A percentile compares a stretch with the other conserved stretches of the same genome.
These are phyloP conservation scores for Candolleomyces aberdarensis DNA, from an alignment of 768 basidiomycete species.

Conservation along the genomic window DNA sequence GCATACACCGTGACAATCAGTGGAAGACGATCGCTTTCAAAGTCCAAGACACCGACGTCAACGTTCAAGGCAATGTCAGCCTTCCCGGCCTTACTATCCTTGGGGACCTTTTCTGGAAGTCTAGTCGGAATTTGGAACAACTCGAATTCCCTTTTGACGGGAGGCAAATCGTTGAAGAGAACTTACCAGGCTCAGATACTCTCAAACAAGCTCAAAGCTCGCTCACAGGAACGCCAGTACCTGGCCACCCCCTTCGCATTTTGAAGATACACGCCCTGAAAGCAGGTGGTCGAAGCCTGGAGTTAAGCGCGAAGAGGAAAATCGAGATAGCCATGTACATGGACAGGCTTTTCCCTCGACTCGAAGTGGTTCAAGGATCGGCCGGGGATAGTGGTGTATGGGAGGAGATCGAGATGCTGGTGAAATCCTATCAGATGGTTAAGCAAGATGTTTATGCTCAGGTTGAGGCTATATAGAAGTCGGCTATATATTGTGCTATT, in stretches of 20 bases:
- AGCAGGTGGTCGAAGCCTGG: background rate
- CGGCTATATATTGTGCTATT: too few species aligned
- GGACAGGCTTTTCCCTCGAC: background rate
- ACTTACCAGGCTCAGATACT: background rate
- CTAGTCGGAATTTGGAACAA: background rate
- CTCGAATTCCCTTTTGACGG: background rate
- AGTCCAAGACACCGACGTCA: too few species aligned
- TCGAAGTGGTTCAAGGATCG: background rate
- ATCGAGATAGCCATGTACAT: background rate
- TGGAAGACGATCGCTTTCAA: too few species aligned
- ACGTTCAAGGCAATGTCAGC: background rate
- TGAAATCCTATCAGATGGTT: background rate
- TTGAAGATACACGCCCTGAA: background rate
- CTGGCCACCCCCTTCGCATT: background rate
- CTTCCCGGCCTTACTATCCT: background rate
- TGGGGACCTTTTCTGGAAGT: background rate
- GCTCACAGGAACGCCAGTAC: background rate
- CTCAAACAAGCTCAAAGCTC: background rate
- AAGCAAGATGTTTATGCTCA: background rate
- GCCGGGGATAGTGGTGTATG: background rate
- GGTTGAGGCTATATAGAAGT: background rate
- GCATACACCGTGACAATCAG: too few species aligned
- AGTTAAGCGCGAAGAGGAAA: background rate
- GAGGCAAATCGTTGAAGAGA: background rate
- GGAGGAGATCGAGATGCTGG: conserved; percentile 8